Conservation (phyloP, 192 early-diverging fungal genomes). For the Borealophlyctis nickersoniae region DNA sequence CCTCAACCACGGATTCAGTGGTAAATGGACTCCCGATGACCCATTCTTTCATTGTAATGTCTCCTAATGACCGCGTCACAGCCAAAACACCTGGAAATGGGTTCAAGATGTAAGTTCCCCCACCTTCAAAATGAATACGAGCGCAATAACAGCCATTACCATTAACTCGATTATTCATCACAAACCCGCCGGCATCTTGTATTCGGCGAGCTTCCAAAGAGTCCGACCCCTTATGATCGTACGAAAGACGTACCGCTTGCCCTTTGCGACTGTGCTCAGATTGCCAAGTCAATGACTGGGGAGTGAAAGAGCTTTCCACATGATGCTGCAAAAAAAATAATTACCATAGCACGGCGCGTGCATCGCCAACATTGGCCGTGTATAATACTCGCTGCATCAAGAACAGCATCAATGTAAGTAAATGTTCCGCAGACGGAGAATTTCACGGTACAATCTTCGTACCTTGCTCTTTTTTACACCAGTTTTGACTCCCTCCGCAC, state of each 20-base stretch:
- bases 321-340: not conserved
- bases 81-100: constrained; percentile 74
- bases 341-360: constrained; percentile 86
- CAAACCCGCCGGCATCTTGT: constrained; percentile 89
- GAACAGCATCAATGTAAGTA: not conserved
- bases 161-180: constrained; percentile 98
- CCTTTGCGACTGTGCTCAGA: constrained; percentile 62
- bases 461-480: constrained; percentile 3
- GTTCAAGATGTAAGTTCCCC: too few relatives aligned
- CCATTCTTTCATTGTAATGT: constrained; percentile 94
- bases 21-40: constrained; percentile 95
- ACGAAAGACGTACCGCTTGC: constrained; percentile 81
- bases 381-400: constrained; percentile 71
- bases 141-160: constrained; percentile 55
- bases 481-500: not conserved
- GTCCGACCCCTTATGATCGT: constrained; percentile 98
- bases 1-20: constrained; percentile 77
- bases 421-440: not conserved
- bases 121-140: too few relatives aligned
- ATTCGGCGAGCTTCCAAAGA: constrained; percentile 84
- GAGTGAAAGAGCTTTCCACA: constrained; percentile 2
- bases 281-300: not conserved
- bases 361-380: constrained; percentile 97
- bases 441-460: too few relatives aligned
- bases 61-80: constrained; percentile 93